phyloP scores from a whole-genome alignment of 108 stramenopile species.

The Nitzschia sp. region DNA sequence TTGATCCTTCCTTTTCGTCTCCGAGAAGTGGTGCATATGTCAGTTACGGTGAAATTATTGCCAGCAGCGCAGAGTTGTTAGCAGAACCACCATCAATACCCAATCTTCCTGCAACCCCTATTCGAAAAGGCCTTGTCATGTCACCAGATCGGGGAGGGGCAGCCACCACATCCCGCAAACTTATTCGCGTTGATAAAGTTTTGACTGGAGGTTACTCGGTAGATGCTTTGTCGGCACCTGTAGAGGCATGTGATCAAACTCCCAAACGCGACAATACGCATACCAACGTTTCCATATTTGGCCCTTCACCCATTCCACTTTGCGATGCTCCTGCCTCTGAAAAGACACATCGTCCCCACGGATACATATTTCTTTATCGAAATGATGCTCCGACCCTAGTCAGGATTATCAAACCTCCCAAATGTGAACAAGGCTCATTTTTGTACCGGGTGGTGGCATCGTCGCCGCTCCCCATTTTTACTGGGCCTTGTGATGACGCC shows the following conservation, averaged over 20 bases:
- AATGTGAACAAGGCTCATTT: constrained; percentile 59
- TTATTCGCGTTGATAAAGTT: constrained; percentile 70
- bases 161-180: constrained; percentile 6
- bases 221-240: constrained; percentile 31
- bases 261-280: constrained; percentile 38
- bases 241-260: constrained; percentile 15
- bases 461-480: constrained; percentile 65
- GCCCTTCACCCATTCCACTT: constrained; percentile 1
- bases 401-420: constrained; percentile 26
- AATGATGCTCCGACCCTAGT: constrained; percentile 43
- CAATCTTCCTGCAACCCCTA: not conserved
- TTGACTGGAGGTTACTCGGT: constrained; percentile 80
- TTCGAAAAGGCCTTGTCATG: not conserved
- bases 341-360: constrained; percentile 15
- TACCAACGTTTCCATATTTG: not conserved
- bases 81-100: constrained; percentile 11
- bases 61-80: constrained; percentile 16
- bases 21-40: constrained; percentile 55
- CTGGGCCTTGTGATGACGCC: constrained; percentile 71
- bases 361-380: constrained; percentile 32
- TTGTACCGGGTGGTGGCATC: constrained; percentile 60
- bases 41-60: constrained; percentile 74
- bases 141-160: not conserved
- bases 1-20: constrained; percentile 9
- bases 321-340: not conserved